A percentile compares a stretch with the other conserved stretches of the same genome.
Conservation (phyloP, 1,284 basidiomycete species). For the Cystobasidium sp. region DNA sequence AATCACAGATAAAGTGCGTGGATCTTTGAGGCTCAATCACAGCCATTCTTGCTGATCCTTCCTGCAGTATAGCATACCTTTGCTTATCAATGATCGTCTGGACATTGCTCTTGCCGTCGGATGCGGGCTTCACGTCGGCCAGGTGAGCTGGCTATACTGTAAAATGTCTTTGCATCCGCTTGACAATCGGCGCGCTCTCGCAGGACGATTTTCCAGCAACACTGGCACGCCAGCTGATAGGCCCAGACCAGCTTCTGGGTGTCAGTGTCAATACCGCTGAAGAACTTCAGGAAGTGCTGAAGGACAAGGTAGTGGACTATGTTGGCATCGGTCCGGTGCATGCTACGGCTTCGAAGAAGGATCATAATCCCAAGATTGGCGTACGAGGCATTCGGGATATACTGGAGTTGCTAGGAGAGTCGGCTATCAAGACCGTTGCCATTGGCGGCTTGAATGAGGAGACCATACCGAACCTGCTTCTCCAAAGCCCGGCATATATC, state of each 20-base stretch:
- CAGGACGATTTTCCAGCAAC: conserved; percentile 80
- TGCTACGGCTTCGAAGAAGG: conserved; percentile 56
- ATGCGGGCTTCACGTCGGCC: conserved; percentile 85
- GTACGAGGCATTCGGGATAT: conserved; percentile 66
- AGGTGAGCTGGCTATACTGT: neutral
- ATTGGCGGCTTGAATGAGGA: conserved; percentile 63
- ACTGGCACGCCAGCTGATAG: conserved; percentile 72
- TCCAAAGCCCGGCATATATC: conserved; percentile 47
- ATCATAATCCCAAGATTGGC: conserved; percentile 49
- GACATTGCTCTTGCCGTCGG: conserved; percentile 80
- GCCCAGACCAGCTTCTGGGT: conserved; percentile 74
- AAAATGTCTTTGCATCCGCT: neutral
- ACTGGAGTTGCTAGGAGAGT: conserved; percentile 68
- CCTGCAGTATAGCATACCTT: conserved; percentile 71
- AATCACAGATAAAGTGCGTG: conserved; percentile 68
- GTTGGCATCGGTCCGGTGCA: conserved; percentile 73
- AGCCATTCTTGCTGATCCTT: neutral
- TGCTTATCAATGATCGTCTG: conserved; percentile 90
- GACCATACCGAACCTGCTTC: conserved; percentile 68
- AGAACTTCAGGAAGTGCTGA: conserved; percentile 65
- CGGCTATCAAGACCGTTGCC: conserved; percentile 71
- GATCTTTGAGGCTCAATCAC: neutral
- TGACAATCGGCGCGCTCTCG: neutral
- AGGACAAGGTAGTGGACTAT: conserved; percentile 71
- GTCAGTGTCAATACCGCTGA: conserved; percentile 73